These are phyloP conservation scores for Rhazya stricta DNA, from an alignment of 257 asterid species.

Conservation along the genomic window DNA sequence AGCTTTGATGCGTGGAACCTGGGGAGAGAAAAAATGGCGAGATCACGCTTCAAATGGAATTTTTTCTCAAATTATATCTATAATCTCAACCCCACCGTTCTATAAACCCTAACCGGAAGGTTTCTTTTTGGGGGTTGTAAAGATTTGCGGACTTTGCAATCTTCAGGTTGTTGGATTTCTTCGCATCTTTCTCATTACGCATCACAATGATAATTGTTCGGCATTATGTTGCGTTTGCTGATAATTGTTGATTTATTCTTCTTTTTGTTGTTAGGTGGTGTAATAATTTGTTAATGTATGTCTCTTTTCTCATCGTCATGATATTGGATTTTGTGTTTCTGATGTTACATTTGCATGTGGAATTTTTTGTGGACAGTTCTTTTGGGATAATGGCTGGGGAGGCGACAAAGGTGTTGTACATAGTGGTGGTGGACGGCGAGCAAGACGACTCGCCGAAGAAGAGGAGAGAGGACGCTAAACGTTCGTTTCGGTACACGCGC, in stretches of 20 bases:
- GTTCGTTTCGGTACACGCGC: slow-evolving; percentile 86
- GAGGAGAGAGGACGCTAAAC: slow-evolving; percentile 32
- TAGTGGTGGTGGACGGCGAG: slow-evolving; percentile 62
- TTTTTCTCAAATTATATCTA: neutral
- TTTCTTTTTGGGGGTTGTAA: neutral
- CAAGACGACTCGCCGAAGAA: slow-evolving; percentile 21
- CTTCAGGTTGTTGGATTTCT: slow-evolving; percentile 10
- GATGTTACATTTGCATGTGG: slow-evolving; percentile 11
- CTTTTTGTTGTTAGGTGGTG: neutral
- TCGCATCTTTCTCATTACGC: neutral
- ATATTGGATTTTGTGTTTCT: neutral
- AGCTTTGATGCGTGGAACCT: slow-evolving; percentile 58
- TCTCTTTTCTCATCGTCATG: neutral
- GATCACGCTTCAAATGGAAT: slow-evolving; percentile 32
- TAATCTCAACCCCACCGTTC: slow-evolving; percentile 14
- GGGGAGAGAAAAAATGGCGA: slow-evolving; percentile 46
- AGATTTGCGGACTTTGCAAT: slow-evolving; percentile 2
- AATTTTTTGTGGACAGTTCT: neutral
- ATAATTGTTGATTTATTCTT: neutral
- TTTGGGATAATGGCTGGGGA: slow-evolving; percentile 52
- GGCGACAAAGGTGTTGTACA: slow-evolving; percentile 67
- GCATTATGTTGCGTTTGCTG: slow-evolving; percentile 10
- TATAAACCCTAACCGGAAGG: slow-evolving; percentile 16
- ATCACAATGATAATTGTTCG: neutral
- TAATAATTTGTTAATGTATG: neutral